phyloP scores from a whole-genome alignment of 2,329 filamentous ascomycete genomes.

The Knoxdaviesia proteae region DNA sequence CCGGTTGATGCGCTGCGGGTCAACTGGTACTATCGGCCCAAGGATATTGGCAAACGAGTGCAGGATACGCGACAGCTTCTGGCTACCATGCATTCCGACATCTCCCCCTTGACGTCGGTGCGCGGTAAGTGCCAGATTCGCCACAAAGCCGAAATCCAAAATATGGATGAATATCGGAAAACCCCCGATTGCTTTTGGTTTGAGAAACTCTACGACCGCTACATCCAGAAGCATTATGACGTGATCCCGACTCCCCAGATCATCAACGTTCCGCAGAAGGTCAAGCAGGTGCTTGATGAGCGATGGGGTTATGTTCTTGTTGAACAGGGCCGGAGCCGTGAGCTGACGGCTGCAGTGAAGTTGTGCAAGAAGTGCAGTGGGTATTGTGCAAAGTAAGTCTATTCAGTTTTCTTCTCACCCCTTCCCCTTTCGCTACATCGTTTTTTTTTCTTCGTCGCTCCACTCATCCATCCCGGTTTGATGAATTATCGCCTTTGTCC shows the following conservation, averaged over 20 bases:
- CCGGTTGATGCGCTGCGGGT: constrained; percentile 75
- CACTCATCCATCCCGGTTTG: neutral
- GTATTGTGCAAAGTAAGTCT: constrained; percentile 69
- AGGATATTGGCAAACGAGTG: constrained; percentile 83
- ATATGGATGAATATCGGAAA: constrained; percentile 69
- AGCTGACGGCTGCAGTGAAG: constrained; percentile 89
- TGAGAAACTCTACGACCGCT: constrained; percentile 92
- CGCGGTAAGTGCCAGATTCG: constrained; percentile 83
- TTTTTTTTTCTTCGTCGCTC: constrained; percentile 1
- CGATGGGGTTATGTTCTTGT: constrained; percentile 93
- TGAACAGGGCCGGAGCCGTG: constrained; percentile 82
- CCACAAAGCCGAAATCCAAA: constrained; percentile 69
- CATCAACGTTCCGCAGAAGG: constrained; percentile 85
- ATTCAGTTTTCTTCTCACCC: constrained; percentile 2
- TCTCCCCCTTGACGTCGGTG: constrained; percentile 75
- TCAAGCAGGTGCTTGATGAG: constrained; percentile 90
- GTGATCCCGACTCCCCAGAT: constrained; percentile 81
- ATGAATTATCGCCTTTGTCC: too few relatives aligned
- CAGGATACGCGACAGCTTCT: constrained; percentile 82
- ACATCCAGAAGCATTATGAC: constrained; percentile 95
- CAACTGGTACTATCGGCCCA: constrained; percentile 96
- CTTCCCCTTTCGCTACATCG: neutral
- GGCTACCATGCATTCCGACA: constrained; percentile 96
- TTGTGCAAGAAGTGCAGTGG: constrained; percentile 79
- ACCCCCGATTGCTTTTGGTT: constrained; percentile 84